A percentile compares a stretch with the other conserved stretches of the same genome.
These are phyloP conservation scores for Chimonanthus praecox DNA, from an alignment of 164 flowering plant species.

Conservation along the genomic window DNA sequence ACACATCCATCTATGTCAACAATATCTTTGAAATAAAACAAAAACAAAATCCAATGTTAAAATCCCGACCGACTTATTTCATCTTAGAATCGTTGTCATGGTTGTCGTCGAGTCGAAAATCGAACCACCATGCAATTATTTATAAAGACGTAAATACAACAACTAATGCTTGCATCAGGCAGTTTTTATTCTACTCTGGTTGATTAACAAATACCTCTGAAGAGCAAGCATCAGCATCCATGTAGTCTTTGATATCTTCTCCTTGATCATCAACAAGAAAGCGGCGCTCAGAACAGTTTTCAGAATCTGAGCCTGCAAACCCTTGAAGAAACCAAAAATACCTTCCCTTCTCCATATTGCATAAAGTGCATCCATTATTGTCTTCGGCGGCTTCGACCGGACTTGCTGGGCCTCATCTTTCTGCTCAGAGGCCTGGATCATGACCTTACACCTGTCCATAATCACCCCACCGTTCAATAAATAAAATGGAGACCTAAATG, in stretches of 20 bases:
- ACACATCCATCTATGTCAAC: too few relatives aligned
- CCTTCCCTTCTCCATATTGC: conserved; percentile 41
- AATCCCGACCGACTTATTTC: neutral
- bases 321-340: conserved; percentile 57
- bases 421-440: conserved; percentile 70
- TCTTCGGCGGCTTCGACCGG: conserved; percentile 19
- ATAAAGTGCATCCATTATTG: conserved; percentile 7
- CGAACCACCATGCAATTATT: neutral
- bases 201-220: conserved; percentile 35
- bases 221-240: conserved; percentile 65
- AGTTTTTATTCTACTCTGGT: conserved; percentile 33
- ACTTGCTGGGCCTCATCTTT: conserved; percentile 32
- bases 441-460: conserved; percentile 67
- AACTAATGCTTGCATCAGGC: conserved; percentile 6
- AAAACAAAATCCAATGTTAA: neutral
- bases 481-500: neutral
- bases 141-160: neutral
- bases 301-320: conserved; percentile 67
- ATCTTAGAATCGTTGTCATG: neutral
- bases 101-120: neutral
- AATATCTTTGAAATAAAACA: too few relatives aligned
- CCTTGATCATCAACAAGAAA: conserved; percentile 77
- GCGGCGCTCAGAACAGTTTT: conserved; percentile 81
- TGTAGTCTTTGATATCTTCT: conserved; percentile 51
- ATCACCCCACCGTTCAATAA: neutral